These are phyloP conservation scores for Rhypophila decipiens DNA, from an alignment of 495 filamentous ascomycete genomes.

Conservation along the genomic window DNA sequence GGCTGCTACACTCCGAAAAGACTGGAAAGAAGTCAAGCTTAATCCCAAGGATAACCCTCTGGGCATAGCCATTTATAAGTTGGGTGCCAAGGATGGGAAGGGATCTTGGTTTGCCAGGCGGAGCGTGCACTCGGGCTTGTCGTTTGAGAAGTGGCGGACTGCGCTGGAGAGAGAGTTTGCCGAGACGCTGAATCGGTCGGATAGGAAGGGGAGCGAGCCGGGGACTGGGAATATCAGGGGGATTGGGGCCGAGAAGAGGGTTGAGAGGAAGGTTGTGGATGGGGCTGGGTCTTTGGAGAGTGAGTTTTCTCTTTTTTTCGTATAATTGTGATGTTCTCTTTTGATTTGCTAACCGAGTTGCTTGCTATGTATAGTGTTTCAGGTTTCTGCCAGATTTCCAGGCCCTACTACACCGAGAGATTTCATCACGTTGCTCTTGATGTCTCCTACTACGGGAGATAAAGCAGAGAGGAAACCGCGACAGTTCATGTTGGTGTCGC, in stretches of 20 bases:
- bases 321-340: slow-evolving; percentile 1
- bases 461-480: slow-evolving; percentile 29
- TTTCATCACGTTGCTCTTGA: slow-evolving; percentile 73
- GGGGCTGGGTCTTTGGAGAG: slow-evolving; percentile 54
- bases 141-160: slow-evolving; percentile 62
- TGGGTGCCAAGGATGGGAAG: slow-evolving; percentile 68
- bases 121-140: slow-evolving; percentile 61
- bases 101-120: slow-evolving; percentile 86
- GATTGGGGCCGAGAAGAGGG: slow-evolving; percentile 68
- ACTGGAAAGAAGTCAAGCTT: slow-evolving; percentile 84
- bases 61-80: slow-evolving; percentile 72
- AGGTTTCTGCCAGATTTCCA: slow-evolving; percentile 83
- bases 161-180: slow-evolving; percentile 56
- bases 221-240: slow-evolving; percentile 71
- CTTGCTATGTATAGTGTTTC: slow-evolving; percentile 52
- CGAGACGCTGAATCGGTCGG: slow-evolving; percentile 52
- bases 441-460: slow-evolving; percentile 33
- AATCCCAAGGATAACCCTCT: slow-evolving; percentile 63
- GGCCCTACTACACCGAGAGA: slow-evolving; percentile 82
- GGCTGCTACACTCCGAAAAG: slow-evolving; percentile 50
- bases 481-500: slow-evolving; percentile 81
- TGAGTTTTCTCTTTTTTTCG: slow-evolving; percentile 23
- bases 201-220: slow-evolving; percentile 38
- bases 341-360: neutral
- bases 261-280: slow-evolving; percentile 52